Percentiles rank a stretch among this genome's conserved stretches.
These are phyloP conservation scores for Cryphonectria nitschkei DNA, from an alignment of 2,329 filamentous ascomycete genomes.

Conservation along the genomic window DNA sequence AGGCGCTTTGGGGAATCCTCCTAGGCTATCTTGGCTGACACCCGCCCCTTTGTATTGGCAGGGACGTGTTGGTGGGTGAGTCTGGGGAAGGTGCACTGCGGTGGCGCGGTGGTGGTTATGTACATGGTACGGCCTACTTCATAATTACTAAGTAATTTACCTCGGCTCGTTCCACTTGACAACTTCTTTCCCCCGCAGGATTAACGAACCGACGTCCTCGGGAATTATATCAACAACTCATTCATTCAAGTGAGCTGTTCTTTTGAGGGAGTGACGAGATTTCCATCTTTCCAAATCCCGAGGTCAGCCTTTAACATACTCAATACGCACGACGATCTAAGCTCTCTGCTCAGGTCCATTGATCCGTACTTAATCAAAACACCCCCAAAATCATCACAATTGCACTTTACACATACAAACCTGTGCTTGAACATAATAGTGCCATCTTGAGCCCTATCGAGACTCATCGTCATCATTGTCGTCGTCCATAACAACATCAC, in stretches of 20 bases:
- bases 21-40: background rate
- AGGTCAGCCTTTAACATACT: background rate
- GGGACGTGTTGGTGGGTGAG: background rate
- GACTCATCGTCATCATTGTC: background rate
- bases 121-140: no score
- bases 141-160: background rate
- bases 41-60: background rate
- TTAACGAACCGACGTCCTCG: background rate
- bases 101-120: background rate
- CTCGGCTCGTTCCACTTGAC: constrained; percentile 6
- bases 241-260: background rate
- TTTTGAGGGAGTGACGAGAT: no score
- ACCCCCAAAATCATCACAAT: background rate
- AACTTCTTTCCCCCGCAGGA: constrained; percentile 11
- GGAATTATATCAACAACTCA: background rate
- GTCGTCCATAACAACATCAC: background rate
- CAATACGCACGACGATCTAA: background rate
- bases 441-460: background rate
- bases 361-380: background rate
- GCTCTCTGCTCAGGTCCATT: background rate
- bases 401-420: no score
- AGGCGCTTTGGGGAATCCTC: background rate
- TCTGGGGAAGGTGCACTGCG: background rate
- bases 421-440: no score
- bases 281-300: background rate